Base-by-base conservation (phyloP, 2,329 filamentous ascomycete species). In the Ascochyta lentis region DNA sequence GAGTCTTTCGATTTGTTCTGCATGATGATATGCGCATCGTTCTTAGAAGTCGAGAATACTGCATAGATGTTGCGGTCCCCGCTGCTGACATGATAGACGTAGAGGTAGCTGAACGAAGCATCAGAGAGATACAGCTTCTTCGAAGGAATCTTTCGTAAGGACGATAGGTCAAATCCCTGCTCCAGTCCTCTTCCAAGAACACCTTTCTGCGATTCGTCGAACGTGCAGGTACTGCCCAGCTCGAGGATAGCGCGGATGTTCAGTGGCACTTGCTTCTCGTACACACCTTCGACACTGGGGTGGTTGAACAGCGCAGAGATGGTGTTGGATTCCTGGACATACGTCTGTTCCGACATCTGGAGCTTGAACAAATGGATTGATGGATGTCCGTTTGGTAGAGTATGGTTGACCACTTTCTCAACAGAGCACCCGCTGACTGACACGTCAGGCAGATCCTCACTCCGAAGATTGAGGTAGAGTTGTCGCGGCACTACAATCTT, bases 331-430 rank as follows among this genome's bases (percentile, higher is more conserved):
- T 98, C 91, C 40, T 88, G 86, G 58, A 96, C 86, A 76, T 96
- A 99, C 0, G 90, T 83, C 52, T 95, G 89, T 74, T 99, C 95
- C 0, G 91, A 84, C 76, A 99, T 91, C 0, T 89, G 93, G 34
- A 99, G 83, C 78, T 93, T 96, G 83, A 98, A 98, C 4, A 99
- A 82, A 78, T 99, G 92, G 4, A 91, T 89, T 0, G 94, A 98
- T 3, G 91, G 88, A 75, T 98, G 95, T 0, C 95, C 95, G 67
- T 99, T 99, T 0, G 95, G 95, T 7, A 99, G 80, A 3, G 91
- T 96, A 75, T 96, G 90, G 68, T 89, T 95, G 68, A 96, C 90
- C 66, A 97, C 92, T 70, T 97, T 96, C 73, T 99, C 92, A 0
- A 95, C 94, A 35, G 89, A 85, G 70, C 94, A 97, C 1, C 89